Percentiles rank a stretch among this genome's conserved stretches.
phyloP scores from a whole-genome alignment of 345 rosid genomes.

The Anacardium occidentale region DNA sequence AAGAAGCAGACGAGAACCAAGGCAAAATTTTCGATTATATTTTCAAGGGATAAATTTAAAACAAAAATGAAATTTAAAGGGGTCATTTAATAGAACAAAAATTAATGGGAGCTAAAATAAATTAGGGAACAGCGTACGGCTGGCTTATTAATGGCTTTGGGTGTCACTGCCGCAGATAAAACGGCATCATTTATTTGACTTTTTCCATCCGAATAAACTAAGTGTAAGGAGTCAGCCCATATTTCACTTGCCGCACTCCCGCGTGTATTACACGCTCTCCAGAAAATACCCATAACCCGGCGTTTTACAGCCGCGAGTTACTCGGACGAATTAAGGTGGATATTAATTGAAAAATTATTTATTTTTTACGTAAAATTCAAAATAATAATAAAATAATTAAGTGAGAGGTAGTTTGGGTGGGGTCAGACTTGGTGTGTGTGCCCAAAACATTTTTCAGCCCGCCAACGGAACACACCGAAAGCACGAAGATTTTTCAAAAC shows the following conservation, averaged over 20 bases:
- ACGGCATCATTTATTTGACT: constrained; percentile 20
- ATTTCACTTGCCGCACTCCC: background rate
- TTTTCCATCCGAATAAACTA: constrained; percentile 9
- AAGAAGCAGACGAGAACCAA: too few species aligned
- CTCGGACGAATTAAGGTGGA: too few species aligned
- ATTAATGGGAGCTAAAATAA: background rate
- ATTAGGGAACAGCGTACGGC: constrained; percentile 14
- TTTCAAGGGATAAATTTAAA: background rate
- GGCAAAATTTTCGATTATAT: too few species aligned
- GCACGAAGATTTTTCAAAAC: constrained; percentile 29
- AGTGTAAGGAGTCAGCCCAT: constrained; percentile 8
- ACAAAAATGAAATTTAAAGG: background rate
- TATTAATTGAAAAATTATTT: too few species aligned
- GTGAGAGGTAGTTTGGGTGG: constrained; percentile 35
- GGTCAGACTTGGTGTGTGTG: constrained; percentile 51
- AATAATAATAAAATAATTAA: too few species aligned
- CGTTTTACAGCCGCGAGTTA: too few species aligned
- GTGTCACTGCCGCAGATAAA: constrained; percentile 22
- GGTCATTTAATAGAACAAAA: background rate
- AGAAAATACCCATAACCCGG: background rate
- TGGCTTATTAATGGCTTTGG: background rate
- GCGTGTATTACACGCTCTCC: background rate
- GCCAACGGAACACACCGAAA: constrained; percentile 46
- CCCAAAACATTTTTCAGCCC: constrained; percentile 39
- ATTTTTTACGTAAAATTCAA: too few species aligned